These are phyloP conservation scores for Saccharomycopsis hybrid DNA, from an alignment of 1,139 yeast genomes.

Conservation along the genomic window DNA sequence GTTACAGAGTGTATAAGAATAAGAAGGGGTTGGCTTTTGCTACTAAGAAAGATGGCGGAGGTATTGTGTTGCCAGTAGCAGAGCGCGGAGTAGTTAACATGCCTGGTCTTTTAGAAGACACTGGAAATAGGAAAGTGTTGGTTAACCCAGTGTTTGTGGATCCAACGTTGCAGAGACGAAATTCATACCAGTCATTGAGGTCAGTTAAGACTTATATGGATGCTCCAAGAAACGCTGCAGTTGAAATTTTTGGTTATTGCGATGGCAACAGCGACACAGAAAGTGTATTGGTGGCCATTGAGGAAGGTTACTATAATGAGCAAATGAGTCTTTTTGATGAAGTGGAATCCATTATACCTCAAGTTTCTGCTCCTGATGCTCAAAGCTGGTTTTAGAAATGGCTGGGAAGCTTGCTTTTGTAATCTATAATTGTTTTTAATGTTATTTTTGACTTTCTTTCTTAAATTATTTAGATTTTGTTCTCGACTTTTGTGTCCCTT, in stretches of 20 bases:
- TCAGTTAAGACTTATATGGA: neutral
- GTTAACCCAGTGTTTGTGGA: conserved; percentile 16
- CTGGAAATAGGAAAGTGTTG: conserved; percentile 6
- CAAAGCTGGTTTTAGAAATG: too few relatives aligned
- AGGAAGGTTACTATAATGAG: conserved; percentile 4
- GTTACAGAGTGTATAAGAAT: conserved; percentile 30
- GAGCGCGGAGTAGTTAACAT: conserved; percentile 22
- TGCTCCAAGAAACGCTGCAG: neutral
- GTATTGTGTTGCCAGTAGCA: conserved; percentile 23
- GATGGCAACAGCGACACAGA: too few relatives aligned
- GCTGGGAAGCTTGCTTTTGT: too few relatives aligned
- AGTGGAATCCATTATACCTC: conserved; percentile 18
- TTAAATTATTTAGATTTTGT: too few relatives aligned
- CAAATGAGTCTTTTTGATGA: too few relatives aligned
- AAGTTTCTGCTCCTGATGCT: conserved; percentile 12
- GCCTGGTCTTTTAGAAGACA: conserved; percentile 20
- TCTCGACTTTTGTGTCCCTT: too few relatives aligned
- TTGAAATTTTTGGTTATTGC: conserved; percentile 1
- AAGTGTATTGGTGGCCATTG: neutral
- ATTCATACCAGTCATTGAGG: conserved; percentile 17
- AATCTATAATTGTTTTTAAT: too few relatives aligned
- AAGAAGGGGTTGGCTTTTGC: conserved; percentile 6
- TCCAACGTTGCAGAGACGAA: conserved; percentile 8
- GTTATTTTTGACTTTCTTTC: too few relatives aligned
- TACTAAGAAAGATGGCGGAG: conserved; percentile 20